A percentile compares a stretch with the other conserved stretches of the same genome.
Evolutionary conservation across 2,329 filamentous ascomycete species (phyloP).

Genomic region (Diaporthe capsici): DNA sequence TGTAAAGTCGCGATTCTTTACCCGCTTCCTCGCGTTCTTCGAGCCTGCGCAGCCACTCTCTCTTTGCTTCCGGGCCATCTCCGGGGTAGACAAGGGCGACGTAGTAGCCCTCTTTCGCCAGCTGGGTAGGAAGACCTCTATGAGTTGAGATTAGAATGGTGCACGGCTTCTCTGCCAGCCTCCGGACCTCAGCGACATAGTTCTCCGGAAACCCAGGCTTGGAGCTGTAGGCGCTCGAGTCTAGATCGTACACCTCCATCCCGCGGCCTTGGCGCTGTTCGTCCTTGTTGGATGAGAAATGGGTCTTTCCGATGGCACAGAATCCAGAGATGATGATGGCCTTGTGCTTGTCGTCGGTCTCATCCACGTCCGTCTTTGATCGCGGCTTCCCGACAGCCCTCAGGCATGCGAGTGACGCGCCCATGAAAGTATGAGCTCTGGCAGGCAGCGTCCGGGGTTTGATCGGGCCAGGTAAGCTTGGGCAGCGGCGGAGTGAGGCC

Average conservation of each 20-base stretch:
- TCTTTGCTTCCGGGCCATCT: constrained; percentile 14
- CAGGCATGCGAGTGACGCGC: constrained; percentile 4
- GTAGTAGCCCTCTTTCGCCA: constrained; percentile 34
- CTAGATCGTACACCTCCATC: constrained; percentile 28
- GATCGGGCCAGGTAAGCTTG: not conserved
- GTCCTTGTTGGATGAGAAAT: constrained; percentile 12
- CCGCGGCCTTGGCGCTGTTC: too few species aligned
- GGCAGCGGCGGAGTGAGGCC: not conserved
- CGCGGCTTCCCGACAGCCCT: not conserved
- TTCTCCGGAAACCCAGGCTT: constrained; percentile 33
- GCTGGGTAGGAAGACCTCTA: constrained; percentile 13
- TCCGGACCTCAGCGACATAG: constrained; percentile 30
- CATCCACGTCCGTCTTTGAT: not conserved
- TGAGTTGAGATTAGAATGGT: constrained; percentile 35
- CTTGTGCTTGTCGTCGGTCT: constrained; percentile 7
- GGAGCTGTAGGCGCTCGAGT: constrained; percentile 37
- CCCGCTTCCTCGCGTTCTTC: constrained; percentile 29
- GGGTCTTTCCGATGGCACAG: constrained; percentile 36
- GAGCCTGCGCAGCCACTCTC: constrained; percentile 35
- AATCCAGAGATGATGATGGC: constrained; percentile 37
- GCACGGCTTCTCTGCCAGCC: constrained; percentile 28
- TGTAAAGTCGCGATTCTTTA: constrained; percentile 35
- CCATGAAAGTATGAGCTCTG: constrained; percentile 3
- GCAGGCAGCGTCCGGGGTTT: not conserved
- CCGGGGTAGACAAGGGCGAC: constrained; percentile 37